Evolutionary conservation across 2,329 filamentous ascomycete genomes (phyloP).

Genomic region (Ceratocystis albifundus): DNA sequence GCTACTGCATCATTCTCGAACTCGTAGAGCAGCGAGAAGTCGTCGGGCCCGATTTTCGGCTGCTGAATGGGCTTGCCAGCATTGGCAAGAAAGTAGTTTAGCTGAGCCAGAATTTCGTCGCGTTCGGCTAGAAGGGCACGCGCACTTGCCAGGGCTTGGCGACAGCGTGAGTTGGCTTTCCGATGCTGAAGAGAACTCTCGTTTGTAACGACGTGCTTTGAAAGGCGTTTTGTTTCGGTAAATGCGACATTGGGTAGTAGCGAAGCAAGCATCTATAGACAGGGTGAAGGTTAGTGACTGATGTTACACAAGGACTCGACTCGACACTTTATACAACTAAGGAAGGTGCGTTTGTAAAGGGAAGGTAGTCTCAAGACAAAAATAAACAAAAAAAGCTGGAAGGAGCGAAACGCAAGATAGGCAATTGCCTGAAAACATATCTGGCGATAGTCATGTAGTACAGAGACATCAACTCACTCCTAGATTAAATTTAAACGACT

Average conservation of each 20-base stretch:
- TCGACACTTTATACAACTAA: neutral
- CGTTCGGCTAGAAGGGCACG: constrained; percentile 26
- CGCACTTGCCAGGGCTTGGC: constrained; percentile 25
- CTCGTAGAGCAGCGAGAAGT: constrained; percentile 1
- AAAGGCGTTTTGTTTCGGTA: constrained; percentile 31
- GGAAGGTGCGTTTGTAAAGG: neutral
- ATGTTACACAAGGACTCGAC: constrained; percentile 15
- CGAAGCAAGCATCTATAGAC: constrained; percentile 30
- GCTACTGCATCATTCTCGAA: neutral
- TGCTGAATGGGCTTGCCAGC: constrained; percentile 5
- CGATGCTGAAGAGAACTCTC: constrained; percentile 27
- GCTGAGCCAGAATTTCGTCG: constrained; percentile 27
- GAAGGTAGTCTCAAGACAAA: neutral
- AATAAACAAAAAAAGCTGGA: neutral
- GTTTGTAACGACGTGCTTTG: constrained; percentile 32
- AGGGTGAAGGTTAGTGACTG: neutral
- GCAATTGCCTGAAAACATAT: neutral
- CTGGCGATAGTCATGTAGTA: neutral
- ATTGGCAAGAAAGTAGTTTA: constrained; percentile 26
- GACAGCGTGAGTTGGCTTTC: constrained; percentile 25
- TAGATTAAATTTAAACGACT: constrained; percentile 33
- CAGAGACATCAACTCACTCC: constrained; percentile 27
- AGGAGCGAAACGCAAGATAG: neutral
- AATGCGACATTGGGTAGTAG: constrained; percentile 30
- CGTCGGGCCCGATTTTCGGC: neutral